Evolutionary conservation across 2,329 filamentous ascomycete genomes (phyloP).

Genomic region (Annulohypoxylon truncatum): DNA sequence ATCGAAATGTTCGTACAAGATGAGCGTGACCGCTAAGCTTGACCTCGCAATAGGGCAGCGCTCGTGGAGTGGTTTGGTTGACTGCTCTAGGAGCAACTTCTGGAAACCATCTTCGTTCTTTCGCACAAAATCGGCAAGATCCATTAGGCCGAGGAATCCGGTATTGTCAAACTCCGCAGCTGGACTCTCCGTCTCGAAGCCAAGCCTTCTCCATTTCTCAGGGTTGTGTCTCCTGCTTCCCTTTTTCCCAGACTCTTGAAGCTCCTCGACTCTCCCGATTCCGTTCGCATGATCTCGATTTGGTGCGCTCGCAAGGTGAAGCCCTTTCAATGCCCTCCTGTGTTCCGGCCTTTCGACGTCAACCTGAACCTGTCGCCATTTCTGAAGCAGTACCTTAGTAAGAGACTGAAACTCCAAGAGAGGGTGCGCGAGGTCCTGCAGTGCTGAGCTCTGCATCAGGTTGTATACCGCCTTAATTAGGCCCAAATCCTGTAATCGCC

Average conservation of each 20-base stretch:
- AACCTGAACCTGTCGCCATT: constrained; percentile 87
- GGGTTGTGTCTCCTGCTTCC: constrained; percentile 81
- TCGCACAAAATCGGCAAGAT: constrained; percentile 90
- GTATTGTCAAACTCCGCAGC: constrained; percentile 85
- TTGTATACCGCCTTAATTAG: constrained; percentile 92
- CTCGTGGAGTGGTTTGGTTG: constrained; percentile 74
- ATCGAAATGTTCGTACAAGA: constrained; percentile 95
- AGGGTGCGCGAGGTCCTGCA: constrained; percentile 91
- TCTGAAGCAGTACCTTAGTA: constrained; percentile 86
- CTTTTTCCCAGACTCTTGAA: constrained; percentile 61
- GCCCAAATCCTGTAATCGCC: constrained; percentile 89
- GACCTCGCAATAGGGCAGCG: constrained; percentile 89
- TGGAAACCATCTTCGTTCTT: constrained; percentile 94
- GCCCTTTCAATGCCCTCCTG: constrained; percentile 82
- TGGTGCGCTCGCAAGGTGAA: constrained; percentile 85
- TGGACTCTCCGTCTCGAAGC: constrained; percentile 91
- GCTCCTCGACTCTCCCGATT: constrained; percentile 52
- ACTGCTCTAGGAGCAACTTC: constrained; percentile 91
- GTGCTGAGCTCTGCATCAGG: constrained; percentile 92
- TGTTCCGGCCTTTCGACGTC: constrained; percentile 91
- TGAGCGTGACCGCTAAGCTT: constrained; percentile 86
- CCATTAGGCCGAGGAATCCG: constrained; percentile 97
- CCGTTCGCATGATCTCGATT: constrained; percentile 51
- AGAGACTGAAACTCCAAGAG: constrained; percentile 92
- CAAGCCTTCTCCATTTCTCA: constrained; percentile 91